phyloP scores from a whole-genome alignment of 1,284 basidiomycete genomes.

The Pascua sp. region DNA sequence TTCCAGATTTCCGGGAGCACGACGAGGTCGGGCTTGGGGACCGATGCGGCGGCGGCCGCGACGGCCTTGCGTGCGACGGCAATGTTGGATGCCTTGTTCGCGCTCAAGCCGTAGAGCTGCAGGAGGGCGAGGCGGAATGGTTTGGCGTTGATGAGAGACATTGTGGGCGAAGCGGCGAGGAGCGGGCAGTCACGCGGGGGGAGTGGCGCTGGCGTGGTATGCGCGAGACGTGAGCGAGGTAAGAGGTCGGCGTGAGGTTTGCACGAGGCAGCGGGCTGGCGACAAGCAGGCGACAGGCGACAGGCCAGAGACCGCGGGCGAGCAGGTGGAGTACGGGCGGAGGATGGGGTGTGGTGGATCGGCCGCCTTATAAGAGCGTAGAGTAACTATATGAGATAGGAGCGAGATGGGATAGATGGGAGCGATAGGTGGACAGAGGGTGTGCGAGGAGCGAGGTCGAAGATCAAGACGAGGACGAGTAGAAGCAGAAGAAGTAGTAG shows the following conservation, averaged over 20 bases:
- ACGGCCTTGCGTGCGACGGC: constrained; percentile 76
- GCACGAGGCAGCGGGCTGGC: too few species aligned
- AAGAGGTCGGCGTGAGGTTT: too few species aligned
- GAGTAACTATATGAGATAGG: not conserved
- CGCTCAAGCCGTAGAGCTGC: constrained; percentile 69
- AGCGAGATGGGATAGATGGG: not conserved
- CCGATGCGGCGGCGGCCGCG: constrained; percentile 58
- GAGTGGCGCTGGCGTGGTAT: not conserved
- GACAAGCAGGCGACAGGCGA: too few species aligned
- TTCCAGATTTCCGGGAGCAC: constrained; percentile 98
- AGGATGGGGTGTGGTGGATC: not conserved
- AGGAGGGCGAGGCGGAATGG: constrained; percentile 80
- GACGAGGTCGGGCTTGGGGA: constrained; percentile 66
- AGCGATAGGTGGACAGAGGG: not conserved
- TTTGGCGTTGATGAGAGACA: constrained; percentile 51
- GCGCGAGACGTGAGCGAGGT: not conserved
- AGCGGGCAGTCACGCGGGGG: not conserved
- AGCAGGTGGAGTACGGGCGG: too few species aligned
- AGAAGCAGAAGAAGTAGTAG: too few species aligned
- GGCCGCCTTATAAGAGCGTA: not conserved
- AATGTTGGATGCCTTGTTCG: constrained; percentile 71
- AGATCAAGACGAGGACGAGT: too few species aligned
- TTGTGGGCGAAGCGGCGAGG: constrained; percentile 12
- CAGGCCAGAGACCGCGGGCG: too few species aligned
- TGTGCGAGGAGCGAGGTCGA: too few species aligned